Base-by-base conservation (phyloP, 2,329 filamentous ascomycete species). In the Epichloe uncinata region DNA sequence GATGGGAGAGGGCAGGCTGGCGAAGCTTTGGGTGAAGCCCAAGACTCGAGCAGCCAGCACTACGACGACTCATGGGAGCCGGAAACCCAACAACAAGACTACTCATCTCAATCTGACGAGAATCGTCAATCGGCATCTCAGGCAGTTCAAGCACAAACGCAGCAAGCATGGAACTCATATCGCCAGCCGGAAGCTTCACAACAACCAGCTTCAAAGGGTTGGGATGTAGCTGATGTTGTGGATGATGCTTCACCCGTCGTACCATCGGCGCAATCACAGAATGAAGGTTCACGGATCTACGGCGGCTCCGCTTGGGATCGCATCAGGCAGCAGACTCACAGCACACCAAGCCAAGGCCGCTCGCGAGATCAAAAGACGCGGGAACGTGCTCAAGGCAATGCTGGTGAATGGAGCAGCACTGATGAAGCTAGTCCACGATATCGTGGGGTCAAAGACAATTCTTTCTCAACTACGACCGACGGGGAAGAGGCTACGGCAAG, bases 171-270 rank as follows among this genome's bases (percentile, higher is more conserved):
- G 58, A 9, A 42, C 3, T 49, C 42, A 6, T 50, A 51, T n/a
- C 46, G 50, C 36, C 49, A 51, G 18, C 18, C 54, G 30, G 51
- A 50, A 30, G 45, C 47, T 33, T 45, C 52, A 34, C 52, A 50
- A 22, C 48, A 52, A 37, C 11, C 53, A 15, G 46, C 50, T 20
- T 42, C 50, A 30, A 30, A 52, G 8, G 47, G 45, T 45, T 66
- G 62, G 64, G 57, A 53, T 42, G 49, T 53, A 38, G 52, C 58
- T 22, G 58, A 61, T 18, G 60, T 65, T 5, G 22, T 58, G 4
- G 70, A 73, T 37, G 70, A 73, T 50, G 70, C 68, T 37, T 74
- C 73, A 1, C 72, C 73, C 22, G 55, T 72, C 11, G 61, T 71
- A 7, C 42, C 62, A 15, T 58, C 67, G 7, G 51, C 60, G 12